Base-by-base conservation (phyloP, 2,329 filamentous ascomycete species). In the Fusarium circinatum region DNA sequence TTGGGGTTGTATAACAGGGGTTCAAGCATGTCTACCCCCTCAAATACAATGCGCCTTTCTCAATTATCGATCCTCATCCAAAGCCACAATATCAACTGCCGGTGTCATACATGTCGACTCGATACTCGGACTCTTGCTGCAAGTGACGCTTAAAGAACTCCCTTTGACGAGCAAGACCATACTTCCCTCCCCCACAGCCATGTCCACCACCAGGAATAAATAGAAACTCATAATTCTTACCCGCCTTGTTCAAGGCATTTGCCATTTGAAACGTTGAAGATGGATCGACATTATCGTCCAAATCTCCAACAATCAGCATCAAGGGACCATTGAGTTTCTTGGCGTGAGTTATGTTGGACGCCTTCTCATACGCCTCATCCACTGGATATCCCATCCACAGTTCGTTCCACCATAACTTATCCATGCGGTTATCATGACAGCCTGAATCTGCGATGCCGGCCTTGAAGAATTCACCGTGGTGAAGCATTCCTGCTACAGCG, bases 321-420 rank as follows among this genome's bases (percentile, higher is more conserved):
- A 81, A 44, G 22, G 74, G 62, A 0, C 77, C 78, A 22, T 63
- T 57, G 14, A 81, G 60, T 67, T 79, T 81, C 17, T 56, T 65
- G 28, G 78, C 80, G 45, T 81, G 75, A 8, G 72, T 77, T 12
- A 77, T 69, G 44, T 80, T 79, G 5, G 79, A 80, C 34, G 75
- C 74, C n/a, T 72, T 71, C 32, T 62, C 69, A 47, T 81, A 81
- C 18, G 74, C 69, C 47, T 76, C 65, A 20, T 80, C 80, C 2
- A 81, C 75, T 3, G 80, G 80, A 38, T 78, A 80, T 6, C 80
- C 79, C 78, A 81, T 80, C 76, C 77, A 81, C 47, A 78, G 56
- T 59, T 81, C 80, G 32, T 78, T 80, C 80, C 80, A 81, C 73
- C 76, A 77, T 14, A 81, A 24, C 60, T 78, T 76, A 44, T 78